Evolutionary conservation across 1,284 basidiomycete species (phyloP).

Genomic region (Caloboletus inedulis): DNA sequence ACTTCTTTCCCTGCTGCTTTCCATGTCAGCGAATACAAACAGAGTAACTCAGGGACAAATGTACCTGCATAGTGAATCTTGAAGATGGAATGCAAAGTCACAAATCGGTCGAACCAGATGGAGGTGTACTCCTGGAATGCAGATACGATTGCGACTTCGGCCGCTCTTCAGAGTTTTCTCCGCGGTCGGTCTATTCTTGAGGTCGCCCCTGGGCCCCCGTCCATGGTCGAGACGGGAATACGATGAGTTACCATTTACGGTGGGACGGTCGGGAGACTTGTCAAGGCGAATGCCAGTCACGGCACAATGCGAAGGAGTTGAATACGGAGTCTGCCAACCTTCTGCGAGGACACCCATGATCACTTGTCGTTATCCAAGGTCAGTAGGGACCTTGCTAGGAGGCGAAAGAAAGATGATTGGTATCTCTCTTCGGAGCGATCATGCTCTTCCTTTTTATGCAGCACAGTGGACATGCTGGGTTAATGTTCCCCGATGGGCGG

Average conservation of each 20-base stretch:
- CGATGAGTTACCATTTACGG: accelerated
- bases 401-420: no score
- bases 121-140: not conserved
- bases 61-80: not conserved
- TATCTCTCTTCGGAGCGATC: no score
- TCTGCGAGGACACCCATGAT: conserved; percentile 5
- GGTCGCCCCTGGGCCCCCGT: no score
- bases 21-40: not conserved
- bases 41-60: not conserved
- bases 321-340: not conserved
- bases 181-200: not conserved
- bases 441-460: not conserved
- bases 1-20: not conserved
- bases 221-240: not conserved
- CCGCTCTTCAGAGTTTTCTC: not conserved
- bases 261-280: not conserved
- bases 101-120: not conserved
- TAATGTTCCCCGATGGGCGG: not conserved
- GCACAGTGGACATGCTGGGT: no score
- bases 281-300: not conserved
- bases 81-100: not conserved
- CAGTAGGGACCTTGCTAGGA: no score
- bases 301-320: accelerated
- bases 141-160: not conserved
- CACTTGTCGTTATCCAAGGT: not conserved